Evolutionary conservation across 2,329 filamentous ascomycete genomes (phyloP), one percentile per base, ranked within the genome.

Genomic region (Dactylonectria estremocensis): DNA sequence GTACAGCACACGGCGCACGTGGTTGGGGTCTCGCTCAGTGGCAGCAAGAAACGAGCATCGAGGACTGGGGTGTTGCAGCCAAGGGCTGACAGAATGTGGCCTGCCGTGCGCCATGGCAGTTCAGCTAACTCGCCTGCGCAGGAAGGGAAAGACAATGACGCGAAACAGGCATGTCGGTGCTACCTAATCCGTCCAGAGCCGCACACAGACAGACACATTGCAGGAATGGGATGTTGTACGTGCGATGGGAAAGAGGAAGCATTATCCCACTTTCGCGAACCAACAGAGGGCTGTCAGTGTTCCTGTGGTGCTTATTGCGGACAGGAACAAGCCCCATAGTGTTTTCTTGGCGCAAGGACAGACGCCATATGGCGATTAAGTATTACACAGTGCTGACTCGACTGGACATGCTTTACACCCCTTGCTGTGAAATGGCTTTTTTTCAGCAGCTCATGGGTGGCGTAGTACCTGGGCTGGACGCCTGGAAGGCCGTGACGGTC

Each of bases 361-460:
- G 50, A 37, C 56, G 33, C 18, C 3, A 20, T 33, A 61, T 14
- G 43, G 18, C 16, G 60, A 56, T 37, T 40, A 60, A 59, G 22
- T 13, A 22, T 45, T 50, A 61, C 37, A 61, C 50, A 35, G 63
- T 56, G 57, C 57, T 61, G 62, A 64, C 43, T 48, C 37, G 50
- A 18, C 40, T 8, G n/a, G 20, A 35, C 49, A 52, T n/a, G 16
- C 18, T 16, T 33, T 16, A n/a, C n/a, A 10, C n/a, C 40, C 3
- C n/a, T 20, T 33, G 58, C 10, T 7, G 4, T 28, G 4, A 28
- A 28, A 28, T 28, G 24, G 7, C 24, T 28, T 28, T 28, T 28
- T 53, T 65, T 65, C 57, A 65, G 63, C 62, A 43, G 56, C 16
- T 46, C 22, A 14, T 22, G 43, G 43, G 56, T 65, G 50, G 56